Evolutionary conservation across 805 yeast species (phyloP).

Genomic region (Phaffomyces antillensis): DNA sequence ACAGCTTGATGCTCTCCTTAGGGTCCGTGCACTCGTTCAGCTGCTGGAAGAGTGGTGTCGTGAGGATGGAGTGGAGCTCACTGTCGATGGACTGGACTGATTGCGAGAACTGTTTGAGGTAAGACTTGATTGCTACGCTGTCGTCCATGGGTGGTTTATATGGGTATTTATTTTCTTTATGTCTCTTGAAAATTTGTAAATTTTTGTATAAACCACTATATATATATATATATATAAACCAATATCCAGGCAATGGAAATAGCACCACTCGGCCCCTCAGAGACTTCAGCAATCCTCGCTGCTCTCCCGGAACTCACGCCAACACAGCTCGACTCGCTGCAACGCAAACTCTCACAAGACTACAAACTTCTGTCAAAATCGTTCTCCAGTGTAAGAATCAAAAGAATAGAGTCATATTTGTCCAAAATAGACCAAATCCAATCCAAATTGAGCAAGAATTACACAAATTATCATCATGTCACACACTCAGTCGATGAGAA

Average conservation of each 20-base stretch:
- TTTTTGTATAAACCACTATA: too few species aligned
- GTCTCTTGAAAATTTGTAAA: too few species aligned
- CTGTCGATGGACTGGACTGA: slow-evolving; percentile 31
- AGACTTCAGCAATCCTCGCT: too few species aligned
- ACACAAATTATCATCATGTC: slow-evolving; percentile 9
- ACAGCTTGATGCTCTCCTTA: slow-evolving; percentile 9
- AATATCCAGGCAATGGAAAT: too few species aligned
- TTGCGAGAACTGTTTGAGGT: slow-evolving; percentile 21
- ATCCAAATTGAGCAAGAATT: slow-evolving; percentile 17
- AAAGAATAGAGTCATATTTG: slow-evolving; percentile 27
- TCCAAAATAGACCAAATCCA: slow-evolving; percentile 26
- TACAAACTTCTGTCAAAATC: slow-evolving; percentile 25
- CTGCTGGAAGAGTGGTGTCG: slow-evolving; percentile 22
- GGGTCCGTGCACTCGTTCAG: not conserved
- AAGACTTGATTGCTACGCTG: slow-evolving; percentile 5
- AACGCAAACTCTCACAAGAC: slow-evolving; percentile 23
- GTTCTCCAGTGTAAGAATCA: slow-evolving; percentile 24
- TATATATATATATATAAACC: too few species aligned
- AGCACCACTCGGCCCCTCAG: too few species aligned
- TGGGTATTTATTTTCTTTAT: too few species aligned
- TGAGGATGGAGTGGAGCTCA: slow-evolving; percentile 30
- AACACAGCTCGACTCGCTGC: slow-evolving; percentile 13
- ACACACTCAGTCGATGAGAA: slow-evolving; percentile 10
- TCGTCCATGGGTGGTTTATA: slow-evolving; percentile 35
- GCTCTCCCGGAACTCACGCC: too few species aligned